Percentiles rank a stretch among this genome's conserved stretches.
These are phyloP conservation scores for Populus tomentosa DNA, from an alignment of 441 rosid species.

Conservation along the genomic window DNA sequence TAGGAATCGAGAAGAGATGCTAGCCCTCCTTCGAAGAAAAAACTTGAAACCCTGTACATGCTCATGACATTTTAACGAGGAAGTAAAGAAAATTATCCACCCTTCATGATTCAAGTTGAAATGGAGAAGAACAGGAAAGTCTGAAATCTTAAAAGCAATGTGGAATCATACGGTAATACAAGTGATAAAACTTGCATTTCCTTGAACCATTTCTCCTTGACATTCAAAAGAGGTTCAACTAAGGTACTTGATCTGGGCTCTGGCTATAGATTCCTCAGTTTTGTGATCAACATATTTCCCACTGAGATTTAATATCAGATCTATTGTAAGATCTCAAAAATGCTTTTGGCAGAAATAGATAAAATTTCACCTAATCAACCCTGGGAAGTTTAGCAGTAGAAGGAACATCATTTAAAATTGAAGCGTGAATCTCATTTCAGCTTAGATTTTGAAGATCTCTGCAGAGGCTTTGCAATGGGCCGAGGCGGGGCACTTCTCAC, in stretches of 20 bases:
- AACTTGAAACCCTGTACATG: not conserved
- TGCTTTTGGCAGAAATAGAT: not conserved
- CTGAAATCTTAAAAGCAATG: not conserved
- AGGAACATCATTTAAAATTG: not conserved
- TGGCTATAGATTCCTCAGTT: not conserved
- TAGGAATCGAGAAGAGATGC: not conserved
- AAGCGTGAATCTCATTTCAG: constrained; percentile 49
- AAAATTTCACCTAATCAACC: constrained; percentile 3
- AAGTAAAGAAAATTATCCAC: not conserved
- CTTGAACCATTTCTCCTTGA: not conserved
- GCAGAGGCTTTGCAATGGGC: constrained; percentile 64
- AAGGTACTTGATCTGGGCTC: not conserved
- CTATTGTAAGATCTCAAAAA: not conserved
- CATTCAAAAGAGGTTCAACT: not conserved
- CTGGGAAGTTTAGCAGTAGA: constrained; percentile 9
- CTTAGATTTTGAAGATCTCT: constrained; percentile 87
- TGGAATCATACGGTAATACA: not conserved
- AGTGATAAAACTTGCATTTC: not conserved
- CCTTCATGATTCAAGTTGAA: not conserved
- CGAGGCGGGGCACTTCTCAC: constrained; percentile 58
- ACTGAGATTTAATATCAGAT: not conserved
- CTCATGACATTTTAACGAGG: not conserved
- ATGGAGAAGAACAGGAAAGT: not conserved
- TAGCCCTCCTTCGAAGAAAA: not conserved
- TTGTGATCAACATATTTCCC: not conserved